Evolutionary conservation across 768 basidiomycete genomes (phyloP).

Genomic region (Leccinellum luteum): DNA sequence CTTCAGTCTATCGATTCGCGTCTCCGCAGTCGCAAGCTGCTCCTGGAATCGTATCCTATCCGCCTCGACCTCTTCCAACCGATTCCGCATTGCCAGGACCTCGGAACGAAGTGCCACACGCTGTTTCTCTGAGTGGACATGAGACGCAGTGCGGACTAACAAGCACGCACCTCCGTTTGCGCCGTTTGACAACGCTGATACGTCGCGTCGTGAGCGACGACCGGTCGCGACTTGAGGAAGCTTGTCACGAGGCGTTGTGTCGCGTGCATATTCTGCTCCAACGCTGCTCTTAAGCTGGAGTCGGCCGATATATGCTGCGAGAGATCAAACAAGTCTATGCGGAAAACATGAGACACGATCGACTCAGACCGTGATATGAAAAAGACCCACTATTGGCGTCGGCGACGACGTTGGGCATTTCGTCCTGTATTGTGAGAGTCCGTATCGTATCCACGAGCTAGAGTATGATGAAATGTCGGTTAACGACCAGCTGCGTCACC

Average conservation of each 20-base stretch:
- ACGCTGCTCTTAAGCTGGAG: conserved; percentile 35
- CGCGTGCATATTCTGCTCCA: conserved; percentile 54
- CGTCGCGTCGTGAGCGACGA: conserved; percentile 36
- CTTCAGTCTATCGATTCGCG: conserved; percentile 56
- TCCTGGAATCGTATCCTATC: conserved; percentile 49
- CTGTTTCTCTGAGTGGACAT: conserved; percentile 35
- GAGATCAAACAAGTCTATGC: conserved; percentile 31
- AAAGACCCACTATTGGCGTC: conserved; percentile 39
- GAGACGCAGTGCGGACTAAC: neutral
- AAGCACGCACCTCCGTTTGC: conserved; percentile 56
- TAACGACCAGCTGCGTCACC: neutral
- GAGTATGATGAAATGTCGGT: conserved; percentile 1
- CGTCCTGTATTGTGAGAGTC: conserved; percentile 52
- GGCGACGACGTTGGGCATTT: conserved; percentile 42
- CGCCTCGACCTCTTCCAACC: conserved; percentile 48
- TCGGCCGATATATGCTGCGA: conserved; percentile 32
- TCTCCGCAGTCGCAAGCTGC: conserved; percentile 56
- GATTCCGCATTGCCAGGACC: conserved; percentile 46
- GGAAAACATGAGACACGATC: neutral
- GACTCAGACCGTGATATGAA: neutral
- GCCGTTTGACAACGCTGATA: conserved; percentile 50
- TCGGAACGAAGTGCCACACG: conserved; percentile 59
- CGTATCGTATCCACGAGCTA: conserved; percentile 70
- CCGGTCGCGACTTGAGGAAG: conserved; percentile 42
- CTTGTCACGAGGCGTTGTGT: conserved; percentile 59